Evolutionary conservation across 2,329 filamentous ascomycete species (phyloP).

Genomic region (Aureobasidium sp.): DNA sequence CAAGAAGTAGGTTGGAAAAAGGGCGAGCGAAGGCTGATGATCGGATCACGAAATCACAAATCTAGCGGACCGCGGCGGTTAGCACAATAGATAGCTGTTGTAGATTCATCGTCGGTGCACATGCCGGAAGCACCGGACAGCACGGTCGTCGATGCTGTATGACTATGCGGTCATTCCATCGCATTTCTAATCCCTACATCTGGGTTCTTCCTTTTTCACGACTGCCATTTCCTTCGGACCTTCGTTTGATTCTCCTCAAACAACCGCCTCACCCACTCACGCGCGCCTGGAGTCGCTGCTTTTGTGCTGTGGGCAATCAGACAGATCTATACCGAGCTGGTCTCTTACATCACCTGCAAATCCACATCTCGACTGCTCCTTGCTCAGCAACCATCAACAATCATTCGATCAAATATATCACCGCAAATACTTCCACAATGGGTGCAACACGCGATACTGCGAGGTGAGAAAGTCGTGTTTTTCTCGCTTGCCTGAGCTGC

Average conservation of each 20-base stretch:
- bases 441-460: background rate
- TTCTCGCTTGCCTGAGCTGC: too few species aligned
- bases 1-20: background rate
- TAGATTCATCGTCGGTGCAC: slow-evolving; percentile 1
- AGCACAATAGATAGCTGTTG: background rate
- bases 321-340: slow-evolving; percentile 6
- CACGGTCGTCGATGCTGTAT: slow-evolving; percentile 7
- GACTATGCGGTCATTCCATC: slow-evolving; percentile 6
- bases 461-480: background rate
- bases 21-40: background rate
- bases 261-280: background rate
- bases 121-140: background rate
- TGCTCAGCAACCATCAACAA: background rate
- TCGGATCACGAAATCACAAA: background rate
- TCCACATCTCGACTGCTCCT: background rate
- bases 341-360: slow-evolving; percentile 6
- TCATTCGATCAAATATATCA: background rate
- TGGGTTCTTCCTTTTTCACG: slow-evolving; percentile 2
- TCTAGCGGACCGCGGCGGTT: background rate
- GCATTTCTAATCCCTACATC: slow-evolving; percentile 4
- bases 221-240: slow-evolving; percentile 1
- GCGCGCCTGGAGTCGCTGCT: slow-evolving; percentile 16
- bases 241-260: background rate
- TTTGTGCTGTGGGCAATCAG: background rate
- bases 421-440: background rate